Evolutionary conservation across 2,329 filamentous ascomycete species (phyloP), one percentile per base, ranked within the genome.

Genomic region (Colletotrichum magnum): DNA sequence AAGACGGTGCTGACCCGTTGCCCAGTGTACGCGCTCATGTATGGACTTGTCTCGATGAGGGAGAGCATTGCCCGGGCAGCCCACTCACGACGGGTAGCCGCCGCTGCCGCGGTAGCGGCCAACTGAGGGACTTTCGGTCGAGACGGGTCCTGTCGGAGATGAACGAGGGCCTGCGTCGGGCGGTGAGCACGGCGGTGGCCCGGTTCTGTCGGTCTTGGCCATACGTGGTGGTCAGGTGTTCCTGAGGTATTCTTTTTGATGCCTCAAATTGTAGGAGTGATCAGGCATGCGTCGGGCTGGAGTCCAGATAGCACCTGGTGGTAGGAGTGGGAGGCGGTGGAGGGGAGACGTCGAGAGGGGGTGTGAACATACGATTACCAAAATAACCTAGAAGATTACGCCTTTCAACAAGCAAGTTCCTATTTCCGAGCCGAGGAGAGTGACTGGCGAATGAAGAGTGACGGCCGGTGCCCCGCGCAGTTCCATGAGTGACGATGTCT

Each of bases 31-130:
- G 78, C 82, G 5, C 79, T 85, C 73, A 79, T 85, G 77, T 84
- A 86, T 69, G 85, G 85, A 52, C 79, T 88, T 59, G 77, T 84
- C 59, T 81, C 80, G 65, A 81, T 87, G 73, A 84, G 86, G 24
- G 85, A 88, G 75, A 78, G 77, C 43, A 70, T 82, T 51, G 50
- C 58, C 43, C 58, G 64, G 48, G 58, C 64, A 58, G 64, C 58
- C 39, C 64, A 70, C 43, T 63, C 58, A n/a, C 58, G 53, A 63
- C 64, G 64, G 54, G 53, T 64, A 63, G 58, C 64, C 68, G 64
- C 64, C 52, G 68, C 68, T 54, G 68, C 68, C 54, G 58, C 48
- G 28, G 53, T 58, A 43, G 68, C 64, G 64, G 68, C 41, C 64
- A 58, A 70, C 45, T 70, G 68, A 70, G 64, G 64, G 63, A 69